Evolutionary conservation across 2,329 filamentous ascomycete species (phyloP), one percentile per base, ranked within the genome.

Genomic region (Ophiostoma ulmi): DNA sequence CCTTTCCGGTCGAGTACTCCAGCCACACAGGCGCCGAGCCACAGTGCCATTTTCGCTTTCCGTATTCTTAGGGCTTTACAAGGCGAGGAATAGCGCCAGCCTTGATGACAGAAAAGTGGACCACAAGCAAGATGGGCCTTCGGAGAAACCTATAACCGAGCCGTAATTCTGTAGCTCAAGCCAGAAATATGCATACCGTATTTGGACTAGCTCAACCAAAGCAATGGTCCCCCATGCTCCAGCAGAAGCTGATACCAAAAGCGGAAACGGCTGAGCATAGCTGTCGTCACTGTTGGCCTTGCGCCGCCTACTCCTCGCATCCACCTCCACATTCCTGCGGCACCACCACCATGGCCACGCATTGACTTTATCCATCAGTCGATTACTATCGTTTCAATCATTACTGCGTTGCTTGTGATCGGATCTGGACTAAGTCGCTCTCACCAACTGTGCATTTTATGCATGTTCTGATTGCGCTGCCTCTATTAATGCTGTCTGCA

Each of bases 271-370:
- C 70, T 69, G 61, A n/a, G 41, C 67, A 17, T 41, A 63, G 55
- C 41, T 68, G 66, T 68, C 66, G 66, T 69, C 66, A 71, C 70
- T 52, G 67, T 65, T 67, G 70, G 68, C 66, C 35, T 36, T 39
- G 61, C 35, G 36, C 35, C 35, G 36, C 35, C 61, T 64, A 5
- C 22, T 61, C 31, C 65, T 67, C 66, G 31, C 66, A 41, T 68
- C 63, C 63, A 39, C 63, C 35, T 65, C 63, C 63, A 65, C 63
- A 65, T 65, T 65, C 63, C 58, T 64, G 58, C 36, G n/a, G 36
- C 36, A 20, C 41, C 1, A 26, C 48, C 1, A 2, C 48, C n/a
- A 67, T 20, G 5, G 38, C 22, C 22, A 58, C 41, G 64, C n/a
- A 38, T 61, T 61, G 67, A 41, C 39, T 31, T 58, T 58, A 31